Evolutionary conservation across 106 monocot species (phyloP), one percentile per base, ranked within the genome.

Genomic region (Triglochin maritima): DNA sequence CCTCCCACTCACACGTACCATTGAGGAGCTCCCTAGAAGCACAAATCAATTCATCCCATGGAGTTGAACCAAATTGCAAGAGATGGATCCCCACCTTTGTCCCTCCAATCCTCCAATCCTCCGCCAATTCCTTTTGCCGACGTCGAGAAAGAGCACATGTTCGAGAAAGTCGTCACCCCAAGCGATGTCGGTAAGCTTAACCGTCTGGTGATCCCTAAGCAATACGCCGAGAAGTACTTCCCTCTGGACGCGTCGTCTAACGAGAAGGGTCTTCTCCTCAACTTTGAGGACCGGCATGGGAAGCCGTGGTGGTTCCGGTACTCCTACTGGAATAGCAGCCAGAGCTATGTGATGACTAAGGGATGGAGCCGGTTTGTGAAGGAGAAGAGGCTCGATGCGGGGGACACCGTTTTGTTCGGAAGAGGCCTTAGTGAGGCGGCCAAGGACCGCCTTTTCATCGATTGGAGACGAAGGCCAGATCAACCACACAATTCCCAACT

Each of bases 281-380:
- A 57, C 81, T 95, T 95, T 67, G 90, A 95, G 75, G 94, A 95
- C 79, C 70, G 79, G 3, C 75, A 61, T 1, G 90, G 94, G 13
- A 90, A 90, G 76, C 81, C 81, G 6, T 95, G 94, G 94, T 57
- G 87, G 12, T 95, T 95, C 80, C 82, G 94, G 6, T 95, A 95
- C 78, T 95, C 94, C 56, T 95, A 95, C 84, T 94, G 94, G 94
- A 89, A 87, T 82, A 85, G 85, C 77, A 94, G 94, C 84, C 94
- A 94, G 84, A 87, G 87, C 84, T 94, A 94, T 73, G 94, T 94
- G 47, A 89, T 94, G 89, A 94, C 94, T 74, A 94, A 94, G 52
- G 94, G 94, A 6, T 95, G 94, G 90, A 85, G 87, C 82, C 73
- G 94, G 9, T 95, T 90, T 69, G 90, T 95, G 64, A 90, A 90